Conservation (phyloP, 768 basidiomycete species). For the Lactifluus piperatus region DNA sequence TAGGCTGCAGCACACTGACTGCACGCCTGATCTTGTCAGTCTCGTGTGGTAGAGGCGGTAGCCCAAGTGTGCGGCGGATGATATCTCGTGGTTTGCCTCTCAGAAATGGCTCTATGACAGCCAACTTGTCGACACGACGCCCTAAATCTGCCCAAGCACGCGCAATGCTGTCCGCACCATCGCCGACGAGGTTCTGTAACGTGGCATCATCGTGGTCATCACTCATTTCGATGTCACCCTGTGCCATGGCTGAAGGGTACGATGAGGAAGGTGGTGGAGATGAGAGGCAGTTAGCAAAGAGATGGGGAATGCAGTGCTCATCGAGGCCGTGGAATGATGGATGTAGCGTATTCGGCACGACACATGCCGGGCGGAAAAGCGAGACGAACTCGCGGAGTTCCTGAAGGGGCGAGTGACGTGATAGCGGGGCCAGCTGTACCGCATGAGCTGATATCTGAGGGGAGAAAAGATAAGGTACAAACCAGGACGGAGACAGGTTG, state of each 20-base stretch:
- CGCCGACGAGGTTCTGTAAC: conserved; percentile 59
- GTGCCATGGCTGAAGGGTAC: neutral
- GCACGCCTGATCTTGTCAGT: neutral
- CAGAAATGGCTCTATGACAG: conserved; percentile 38
- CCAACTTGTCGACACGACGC: conserved; percentile 36
- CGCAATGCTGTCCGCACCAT: conserved; percentile 35
- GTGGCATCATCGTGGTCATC: conserved; percentile 38
- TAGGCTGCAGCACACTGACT: conserved; percentile 6
- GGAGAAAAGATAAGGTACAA: conserved; percentile 18
- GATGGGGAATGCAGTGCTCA: conserved; percentile 59
- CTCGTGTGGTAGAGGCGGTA: neutral
- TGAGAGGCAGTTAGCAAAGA: conserved; percentile 56
- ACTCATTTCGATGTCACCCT: neutral
- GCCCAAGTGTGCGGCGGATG: conserved; percentile 21
- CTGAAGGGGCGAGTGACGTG: conserved; percentile 80
- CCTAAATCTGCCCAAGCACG: conserved; percentile 48
- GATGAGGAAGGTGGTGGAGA: conserved; percentile 8
- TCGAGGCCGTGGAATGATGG: conserved; percentile 48
- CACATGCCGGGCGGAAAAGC: conserved; percentile 65
- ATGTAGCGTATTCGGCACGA: conserved; percentile 75
- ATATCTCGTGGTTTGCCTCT: conserved; percentile 28
- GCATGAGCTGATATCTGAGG: neutral
- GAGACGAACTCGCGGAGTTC: conserved; percentile 77
- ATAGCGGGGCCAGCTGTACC: conserved; percentile 70
- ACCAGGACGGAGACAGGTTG: conserved; percentile 58